Conservation (phyloP, 169 alveolate genomes). For the Cyclospora cayetanensis region DNA sequence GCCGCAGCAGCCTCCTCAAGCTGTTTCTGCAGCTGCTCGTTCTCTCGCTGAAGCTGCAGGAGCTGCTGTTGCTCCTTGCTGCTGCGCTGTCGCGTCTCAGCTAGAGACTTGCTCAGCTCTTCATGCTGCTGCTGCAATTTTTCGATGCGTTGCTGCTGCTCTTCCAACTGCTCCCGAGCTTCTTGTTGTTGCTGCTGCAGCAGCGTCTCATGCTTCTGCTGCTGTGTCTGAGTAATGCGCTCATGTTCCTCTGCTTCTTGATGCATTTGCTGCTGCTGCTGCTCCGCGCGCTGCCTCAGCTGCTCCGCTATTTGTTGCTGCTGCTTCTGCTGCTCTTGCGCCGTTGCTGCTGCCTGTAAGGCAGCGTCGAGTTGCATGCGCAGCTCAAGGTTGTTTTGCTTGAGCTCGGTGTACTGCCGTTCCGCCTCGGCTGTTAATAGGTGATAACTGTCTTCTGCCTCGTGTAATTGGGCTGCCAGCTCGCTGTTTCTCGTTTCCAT, state of each 20-base stretch:
- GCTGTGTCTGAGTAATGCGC: background rate
- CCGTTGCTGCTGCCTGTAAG: slow-evolving; percentile 26
- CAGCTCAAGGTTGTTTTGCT: slow-evolving; percentile 8
- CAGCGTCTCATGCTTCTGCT: slow-evolving; percentile 39
- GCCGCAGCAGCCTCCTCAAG: slow-evolving; percentile 8
- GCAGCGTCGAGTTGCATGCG: slow-evolving; percentile 45
- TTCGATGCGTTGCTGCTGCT: background rate
- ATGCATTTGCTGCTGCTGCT: slow-evolving; percentile 55
- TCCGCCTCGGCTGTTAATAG: background rate
- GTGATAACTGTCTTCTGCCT: background rate
- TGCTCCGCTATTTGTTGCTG: slow-evolving; percentile 20
- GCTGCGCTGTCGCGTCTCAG: slow-evolving; percentile 40
- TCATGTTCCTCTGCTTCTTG: background rate
- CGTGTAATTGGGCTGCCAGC: background rate
- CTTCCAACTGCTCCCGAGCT: background rate
- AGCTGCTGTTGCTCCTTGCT: slow-evolving; percentile 61
- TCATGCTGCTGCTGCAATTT: slow-evolving; percentile 33
- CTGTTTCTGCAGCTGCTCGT: slow-evolving; percentile 41
- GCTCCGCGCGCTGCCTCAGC: slow-evolving; percentile 7
- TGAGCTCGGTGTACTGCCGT: slow-evolving; percentile 30
- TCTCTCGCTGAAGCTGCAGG: slow-evolving; percentile 34
- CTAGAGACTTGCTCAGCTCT: slow-evolving; percentile 1
- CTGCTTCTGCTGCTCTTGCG: slow-evolving; percentile 23
- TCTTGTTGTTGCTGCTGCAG: slow-evolving; percentile 49
- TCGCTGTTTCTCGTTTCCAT: background rate